phyloP scores from a whole-genome alignment of 164 flowering plant genomes.

The Nymphaea colorata region DNA sequence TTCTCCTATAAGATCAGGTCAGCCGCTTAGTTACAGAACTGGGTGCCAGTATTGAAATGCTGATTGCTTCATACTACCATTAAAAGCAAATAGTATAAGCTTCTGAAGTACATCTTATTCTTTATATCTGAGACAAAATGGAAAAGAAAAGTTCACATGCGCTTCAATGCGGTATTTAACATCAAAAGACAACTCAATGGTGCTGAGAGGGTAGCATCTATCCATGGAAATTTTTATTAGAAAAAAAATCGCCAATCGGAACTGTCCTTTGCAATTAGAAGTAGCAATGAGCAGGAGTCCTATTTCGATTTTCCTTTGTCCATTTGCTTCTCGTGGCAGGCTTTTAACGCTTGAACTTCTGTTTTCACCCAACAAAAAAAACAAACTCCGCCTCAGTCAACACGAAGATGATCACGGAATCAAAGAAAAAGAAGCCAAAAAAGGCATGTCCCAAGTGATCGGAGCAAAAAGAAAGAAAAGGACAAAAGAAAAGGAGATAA shows the following conservation, averaged over 20 bases:
- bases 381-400: neutral
- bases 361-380: conserved; percentile 5
- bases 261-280: neutral
- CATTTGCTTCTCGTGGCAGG: conserved; percentile 48
- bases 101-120: too few relatives aligned
- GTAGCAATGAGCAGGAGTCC: neutral
- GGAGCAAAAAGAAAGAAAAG: neutral
- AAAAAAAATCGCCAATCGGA: neutral
- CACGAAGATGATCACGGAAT: neutral
- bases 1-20: too few relatives aligned
- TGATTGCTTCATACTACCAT: neutral
- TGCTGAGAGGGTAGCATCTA: too few relatives aligned
- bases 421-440: neutral
- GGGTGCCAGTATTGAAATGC: neutral
- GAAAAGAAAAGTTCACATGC: neutral
- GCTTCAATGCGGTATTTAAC: neutral
- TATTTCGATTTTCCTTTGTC: conserved; percentile 16
- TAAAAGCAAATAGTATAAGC: too few relatives aligned
- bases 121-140: too few relatives aligned
- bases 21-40: neutral
- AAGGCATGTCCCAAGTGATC: neutral
- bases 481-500: neutral
- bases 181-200: neutral
- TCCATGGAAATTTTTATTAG: too few relatives aligned
- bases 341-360: conserved; percentile 83